Evolutionary conservation across 305 asterid species (phyloP).

Genomic region (Fraxinus albicans): DNA sequence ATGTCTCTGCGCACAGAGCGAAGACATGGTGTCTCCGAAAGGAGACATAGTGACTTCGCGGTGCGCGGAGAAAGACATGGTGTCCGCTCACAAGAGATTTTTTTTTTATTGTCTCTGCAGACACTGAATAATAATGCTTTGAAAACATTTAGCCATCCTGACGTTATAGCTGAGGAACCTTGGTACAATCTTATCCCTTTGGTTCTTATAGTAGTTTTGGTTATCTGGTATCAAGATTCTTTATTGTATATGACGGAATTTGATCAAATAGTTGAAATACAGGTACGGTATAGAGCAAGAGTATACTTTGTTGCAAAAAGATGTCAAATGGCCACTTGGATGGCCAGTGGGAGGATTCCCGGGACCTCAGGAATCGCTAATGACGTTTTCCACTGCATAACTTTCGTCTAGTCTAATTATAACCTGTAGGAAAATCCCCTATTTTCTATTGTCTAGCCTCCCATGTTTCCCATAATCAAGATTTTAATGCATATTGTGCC

Average conservation of each 20-base stretch:
- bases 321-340: constrained; percentile 68
- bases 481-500: not conserved
- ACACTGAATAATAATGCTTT: constrained; percentile 35
- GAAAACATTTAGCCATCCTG: constrained; percentile 51
- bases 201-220: not conserved
- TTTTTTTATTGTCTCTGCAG: no score
- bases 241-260: not conserved
- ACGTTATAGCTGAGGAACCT: constrained; percentile 58
- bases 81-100: no score
- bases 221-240: not conserved
- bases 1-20: no score
- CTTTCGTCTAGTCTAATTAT: not conserved
- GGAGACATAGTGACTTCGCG: no score
- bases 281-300: constrained; percentile 89
- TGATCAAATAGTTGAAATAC: not conserved
- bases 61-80: no score
- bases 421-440: not conserved
- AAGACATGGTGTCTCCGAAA: no score
- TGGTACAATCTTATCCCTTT: constrained; percentile 39
- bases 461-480: not conserved
- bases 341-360: constrained; percentile 85
- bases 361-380: constrained; percentile 62
- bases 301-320: constrained; percentile 63
- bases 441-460: not conserved
- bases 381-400: not conserved